Evolutionary conservation across 208 protist species (phyloP), one percentile per base, ranked within the genome.

Genomic region (Lotmaria passim): DNA sequence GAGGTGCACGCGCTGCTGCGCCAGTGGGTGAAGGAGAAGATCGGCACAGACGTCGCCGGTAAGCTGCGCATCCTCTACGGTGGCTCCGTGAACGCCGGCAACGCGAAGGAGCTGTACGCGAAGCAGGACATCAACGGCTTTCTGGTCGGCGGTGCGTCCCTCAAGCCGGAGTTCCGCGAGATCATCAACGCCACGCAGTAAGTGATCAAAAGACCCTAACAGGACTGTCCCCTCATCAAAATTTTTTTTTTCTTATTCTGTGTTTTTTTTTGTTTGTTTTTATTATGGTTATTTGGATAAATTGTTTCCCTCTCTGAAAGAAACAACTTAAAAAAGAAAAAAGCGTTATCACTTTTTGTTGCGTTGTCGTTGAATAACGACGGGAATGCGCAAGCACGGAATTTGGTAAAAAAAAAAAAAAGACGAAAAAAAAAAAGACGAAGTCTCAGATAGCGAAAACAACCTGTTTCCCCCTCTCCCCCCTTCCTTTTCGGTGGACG

Each of bases 41-140:
- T 99, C 41, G 86, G 69, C 28, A 57, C 81, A 6, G 89, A 98
- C n/a, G 93, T 99, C 36, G 96, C 98, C 8, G 28, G 65, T 11
- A 65, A 74, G 19, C 86, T 93, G 11, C 85, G 97, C 71, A 99
- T 99, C 82, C 82, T 99, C n/a, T 99, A 99, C 85, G 98, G 98
- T 60, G 98, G 98, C 30, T 98, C 96, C 33, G 98, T 99, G 46
- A 98, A 81, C 55, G 82, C 78, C 28, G 69, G 65, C 68, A 99
- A 99, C 79, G 90, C 91, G 68, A 59, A 41, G 24, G 88, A 89
- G 36, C 89, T 99, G 2, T 90, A 96, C 63, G 68, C 74, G 52
- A 78, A 97, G 86, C n/a, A 46, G 10, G 93, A 99, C 66, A 96
- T 99, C 67, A 99, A 99, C 85, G 98, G 98, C 50, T 99, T 99